A percentile compares a stretch with the other conserved stretches of the same genome.
Evolutionary conservation across 2,329 filamentous ascomycete species (phyloP).

Genomic region (Dryadomyces sulphureus): DNA sequence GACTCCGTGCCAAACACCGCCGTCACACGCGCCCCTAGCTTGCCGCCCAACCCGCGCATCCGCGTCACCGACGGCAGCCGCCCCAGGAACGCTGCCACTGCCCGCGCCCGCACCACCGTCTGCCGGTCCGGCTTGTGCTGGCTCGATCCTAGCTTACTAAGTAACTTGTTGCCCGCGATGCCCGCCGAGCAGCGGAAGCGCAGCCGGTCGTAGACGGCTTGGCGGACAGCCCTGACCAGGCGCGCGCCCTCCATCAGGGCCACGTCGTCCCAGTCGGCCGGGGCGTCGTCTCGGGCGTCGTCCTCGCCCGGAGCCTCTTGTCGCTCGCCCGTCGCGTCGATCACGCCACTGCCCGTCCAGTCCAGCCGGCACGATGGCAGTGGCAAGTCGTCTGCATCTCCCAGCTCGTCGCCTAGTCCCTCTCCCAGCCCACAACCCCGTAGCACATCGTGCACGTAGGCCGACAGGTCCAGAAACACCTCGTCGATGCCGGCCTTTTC

Average conservation of each 20-base stretch:
- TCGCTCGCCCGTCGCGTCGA: not conserved
- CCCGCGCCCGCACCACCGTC: conserved; percentile 81
- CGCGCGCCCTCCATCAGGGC: conserved; percentile 76
- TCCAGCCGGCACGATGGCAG: conserved; percentile 33
- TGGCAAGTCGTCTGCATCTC: conserved; percentile 60
- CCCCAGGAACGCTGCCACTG: conserved; percentile 62
- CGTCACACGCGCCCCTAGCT: conserved; percentile 76
- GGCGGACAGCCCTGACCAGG: conserved; percentile 65
- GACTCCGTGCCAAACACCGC: conserved; percentile 69
- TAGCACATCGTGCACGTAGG: conserved; percentile 63
- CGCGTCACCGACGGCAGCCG: conserved; percentile 91
- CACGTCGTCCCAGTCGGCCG: conserved; percentile 81
- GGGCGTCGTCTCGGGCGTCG: not conserved
- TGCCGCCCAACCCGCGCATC: conserved; percentile 88
- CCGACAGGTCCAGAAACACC: conserved; percentile 83
- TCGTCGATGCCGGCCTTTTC: conserved; percentile 96
- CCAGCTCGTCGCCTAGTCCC: conserved; percentile 44
- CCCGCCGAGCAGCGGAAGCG: conserved; percentile 88
- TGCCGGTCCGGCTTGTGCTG: conserved; percentile 91
- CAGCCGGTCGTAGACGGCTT: conserved; percentile 51
- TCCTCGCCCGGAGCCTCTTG: not conserved
- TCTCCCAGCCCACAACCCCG: conserved; percentile 54
- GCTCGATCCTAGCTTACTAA: conserved; percentile 83
- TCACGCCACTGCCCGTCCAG: conserved; percentile 10
- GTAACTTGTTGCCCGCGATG: conserved; percentile 77